These are phyloP conservation scores for Paecilomyces variotii DNA, from an alignment of 2,329 filamentous ascomycete species.

Conservation along the genomic window DNA sequence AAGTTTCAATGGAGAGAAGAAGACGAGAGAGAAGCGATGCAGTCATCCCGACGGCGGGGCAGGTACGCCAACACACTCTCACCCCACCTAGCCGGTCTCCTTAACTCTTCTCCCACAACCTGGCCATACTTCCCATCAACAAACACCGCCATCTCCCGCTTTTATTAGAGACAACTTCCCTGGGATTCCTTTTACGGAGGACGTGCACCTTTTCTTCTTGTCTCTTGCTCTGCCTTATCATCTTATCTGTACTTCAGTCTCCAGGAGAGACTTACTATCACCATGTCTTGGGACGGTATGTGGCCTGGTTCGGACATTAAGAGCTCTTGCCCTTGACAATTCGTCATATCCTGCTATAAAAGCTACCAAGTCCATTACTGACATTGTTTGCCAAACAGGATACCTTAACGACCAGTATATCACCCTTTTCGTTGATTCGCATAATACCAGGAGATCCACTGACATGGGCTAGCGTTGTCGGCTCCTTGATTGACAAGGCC, in stretches of 20 bases:
- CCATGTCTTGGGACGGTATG: slow-evolving; percentile 52
- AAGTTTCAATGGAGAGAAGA: not conserved
- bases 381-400: not conserved
- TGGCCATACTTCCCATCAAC: not conserved
- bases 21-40: not conserved
- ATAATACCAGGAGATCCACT: not conserved
- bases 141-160: not conserved
- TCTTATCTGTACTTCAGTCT: slow-evolving; percentile 2
- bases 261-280: slow-evolving; percentile 3
- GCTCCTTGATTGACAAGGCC: slow-evolving; percentile 71
- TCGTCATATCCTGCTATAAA: not conserved
- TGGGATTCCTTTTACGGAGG: not conserved
- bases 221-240: slow-evolving; percentile 1
- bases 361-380: not conserved
- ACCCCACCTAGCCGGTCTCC: not conserved
- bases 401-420: slow-evolving; percentile 4
- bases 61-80: not conserved
- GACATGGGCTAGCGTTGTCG: slow-evolving; percentile 58
- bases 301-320: slow-evolving; percentile 3
- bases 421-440: not conserved
- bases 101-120: not conserved
- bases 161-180: not conserved
- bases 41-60: not conserved
- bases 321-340: not conserved
- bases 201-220: not conserved